Conservation (phyloP, 495 filamentous ascomycete species). For the Hypomontagnella submonticulosa region DNA sequence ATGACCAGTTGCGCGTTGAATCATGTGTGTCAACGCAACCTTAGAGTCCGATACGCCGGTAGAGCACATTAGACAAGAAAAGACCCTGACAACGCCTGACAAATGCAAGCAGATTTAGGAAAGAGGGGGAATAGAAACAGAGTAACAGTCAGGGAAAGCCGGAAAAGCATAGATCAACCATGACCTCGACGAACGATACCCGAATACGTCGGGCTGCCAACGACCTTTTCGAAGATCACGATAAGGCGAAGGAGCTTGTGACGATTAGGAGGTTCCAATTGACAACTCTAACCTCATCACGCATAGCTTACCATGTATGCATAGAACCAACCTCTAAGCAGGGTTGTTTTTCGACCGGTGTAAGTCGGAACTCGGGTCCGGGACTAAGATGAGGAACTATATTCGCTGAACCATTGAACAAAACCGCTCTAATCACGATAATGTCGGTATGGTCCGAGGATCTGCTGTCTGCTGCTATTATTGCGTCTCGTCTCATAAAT, state of each 20-base stretch:
- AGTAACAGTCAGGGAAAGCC: constrained; percentile 9
- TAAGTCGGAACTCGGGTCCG: background rate
- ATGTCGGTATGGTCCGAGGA: constrained; percentile 10
- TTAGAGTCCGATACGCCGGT: constrained; percentile 20
- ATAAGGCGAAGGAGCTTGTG: constrained; percentile 13
- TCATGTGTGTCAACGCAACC: constrained; percentile 29
- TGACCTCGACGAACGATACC: constrained; percentile 1
- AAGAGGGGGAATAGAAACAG: constrained; percentile 24
- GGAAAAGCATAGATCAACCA: constrained; percentile 9
- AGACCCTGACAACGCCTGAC: constrained; percentile 7
- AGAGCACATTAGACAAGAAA: constrained; percentile 11
- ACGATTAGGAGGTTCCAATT: constrained; percentile 28
- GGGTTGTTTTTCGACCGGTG: constrained; percentile 12
- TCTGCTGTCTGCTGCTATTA: background rate
- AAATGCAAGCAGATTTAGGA: background rate
- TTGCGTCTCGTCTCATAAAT: constrained; percentile 1
- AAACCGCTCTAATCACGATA: constrained; percentile 2
- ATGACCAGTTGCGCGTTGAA: constrained; percentile 21
- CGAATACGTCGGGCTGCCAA: constrained; percentile 13
- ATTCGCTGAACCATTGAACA: constrained; percentile 11
- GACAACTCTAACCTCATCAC: constrained; percentile 19
- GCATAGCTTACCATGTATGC: constrained; percentile 22
- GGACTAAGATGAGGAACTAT: constrained; percentile 9
- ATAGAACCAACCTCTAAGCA: constrained; percentile 25
- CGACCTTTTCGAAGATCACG: constrained; percentile 20